These are phyloP conservation scores for Tulasnella sp. DNA, from an alignment of 768 basidiomycete genomes.

Conservation along the genomic window DNA sequence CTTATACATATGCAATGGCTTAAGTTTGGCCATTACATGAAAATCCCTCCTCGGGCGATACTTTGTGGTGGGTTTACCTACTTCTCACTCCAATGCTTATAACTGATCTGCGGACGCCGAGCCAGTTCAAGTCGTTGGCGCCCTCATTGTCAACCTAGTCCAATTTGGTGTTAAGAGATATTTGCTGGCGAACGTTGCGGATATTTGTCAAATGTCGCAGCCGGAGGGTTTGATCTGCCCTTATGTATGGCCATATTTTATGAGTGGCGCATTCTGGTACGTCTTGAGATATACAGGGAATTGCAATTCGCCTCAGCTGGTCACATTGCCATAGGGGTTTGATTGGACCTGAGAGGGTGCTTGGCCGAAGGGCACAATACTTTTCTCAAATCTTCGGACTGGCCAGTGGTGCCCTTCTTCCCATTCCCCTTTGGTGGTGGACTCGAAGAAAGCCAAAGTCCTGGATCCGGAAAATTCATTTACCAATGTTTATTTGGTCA, in stretches of 20 bases:
- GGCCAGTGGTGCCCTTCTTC: conserved; percentile 30
- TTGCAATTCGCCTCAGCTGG: not conserved
- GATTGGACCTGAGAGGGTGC: conserved; percentile 34
- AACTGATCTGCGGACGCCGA: not conserved
- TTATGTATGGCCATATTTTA: not conserved
- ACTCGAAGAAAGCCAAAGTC: conserved; percentile 21
- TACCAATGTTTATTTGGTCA: conserved; percentile 25
- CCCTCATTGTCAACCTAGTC: not conserved
- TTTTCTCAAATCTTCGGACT: conserved; percentile 30
- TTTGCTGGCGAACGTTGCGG: not conserved
- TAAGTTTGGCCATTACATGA: not conserved
- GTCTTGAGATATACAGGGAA: conserved; percentile 7
- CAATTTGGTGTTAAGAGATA: not conserved
- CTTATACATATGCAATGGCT: not conserved
- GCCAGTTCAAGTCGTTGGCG: not conserved
- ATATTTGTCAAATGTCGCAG: not conserved
- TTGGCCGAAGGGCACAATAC: conserved; percentile 29
- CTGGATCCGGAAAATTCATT: too few relatives aligned
- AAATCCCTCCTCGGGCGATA: not conserved
- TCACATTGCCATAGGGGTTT: conserved; percentile 26
- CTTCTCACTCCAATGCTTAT: not conserved
- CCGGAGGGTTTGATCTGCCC: not conserved
- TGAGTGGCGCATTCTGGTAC: not conserved
- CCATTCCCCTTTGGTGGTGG: conserved; percentile 30
- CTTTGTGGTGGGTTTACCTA: not conserved